phyloP scores from a whole-genome alignment of 768 basidiomycete species.

The Podaxis pistillaris region DNA sequence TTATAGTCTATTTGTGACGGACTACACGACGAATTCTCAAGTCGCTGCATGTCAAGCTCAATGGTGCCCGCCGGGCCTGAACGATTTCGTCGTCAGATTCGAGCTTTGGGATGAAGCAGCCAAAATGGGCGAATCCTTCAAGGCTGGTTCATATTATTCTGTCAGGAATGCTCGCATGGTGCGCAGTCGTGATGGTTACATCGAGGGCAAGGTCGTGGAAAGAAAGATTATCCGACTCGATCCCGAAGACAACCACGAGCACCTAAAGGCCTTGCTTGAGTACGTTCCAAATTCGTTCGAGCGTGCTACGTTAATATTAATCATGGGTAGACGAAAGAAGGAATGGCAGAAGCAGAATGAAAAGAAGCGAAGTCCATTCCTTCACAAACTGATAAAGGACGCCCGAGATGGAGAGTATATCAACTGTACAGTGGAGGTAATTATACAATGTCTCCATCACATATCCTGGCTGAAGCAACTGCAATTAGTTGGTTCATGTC shows the following conservation, averaged over 20 bases:
- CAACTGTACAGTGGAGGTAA: constrained; percentile 60
- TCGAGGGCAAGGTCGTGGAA: constrained; percentile 53
- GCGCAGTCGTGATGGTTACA: constrained; percentile 32
- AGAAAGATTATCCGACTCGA: constrained; percentile 43
- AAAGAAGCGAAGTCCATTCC: constrained; percentile 31
- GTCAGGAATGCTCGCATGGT: constrained; percentile 53
- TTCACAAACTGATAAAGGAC: constrained; percentile 46
- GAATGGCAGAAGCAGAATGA: constrained; percentile 35
- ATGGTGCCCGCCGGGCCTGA: constrained; percentile 49
- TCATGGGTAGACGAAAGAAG: constrained; percentile 16
- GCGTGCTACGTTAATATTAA: not conserved
- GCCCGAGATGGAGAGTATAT: constrained; percentile 42
- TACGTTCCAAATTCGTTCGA: constrained; percentile 28
- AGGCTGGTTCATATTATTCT: constrained; percentile 47
- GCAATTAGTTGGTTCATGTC: constrained; percentile 45
- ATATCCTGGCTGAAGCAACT: not conserved
- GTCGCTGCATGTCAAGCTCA: constrained; percentile 30
- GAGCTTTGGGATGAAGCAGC: constrained; percentile 59
- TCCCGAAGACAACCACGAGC: constrained; percentile 33
- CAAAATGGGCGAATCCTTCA: constrained; percentile 40
- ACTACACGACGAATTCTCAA: constrained; percentile 51
- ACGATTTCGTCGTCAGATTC: constrained; percentile 48
- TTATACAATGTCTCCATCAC: not conserved
- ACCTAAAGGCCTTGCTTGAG: constrained; percentile 52
- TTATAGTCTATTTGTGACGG: constrained; percentile 59